Evolutionary conservation across 1,139 yeast genomes (phyloP), one percentile per base, ranked within the genome.

Genomic region (Candida sp.): DNA sequence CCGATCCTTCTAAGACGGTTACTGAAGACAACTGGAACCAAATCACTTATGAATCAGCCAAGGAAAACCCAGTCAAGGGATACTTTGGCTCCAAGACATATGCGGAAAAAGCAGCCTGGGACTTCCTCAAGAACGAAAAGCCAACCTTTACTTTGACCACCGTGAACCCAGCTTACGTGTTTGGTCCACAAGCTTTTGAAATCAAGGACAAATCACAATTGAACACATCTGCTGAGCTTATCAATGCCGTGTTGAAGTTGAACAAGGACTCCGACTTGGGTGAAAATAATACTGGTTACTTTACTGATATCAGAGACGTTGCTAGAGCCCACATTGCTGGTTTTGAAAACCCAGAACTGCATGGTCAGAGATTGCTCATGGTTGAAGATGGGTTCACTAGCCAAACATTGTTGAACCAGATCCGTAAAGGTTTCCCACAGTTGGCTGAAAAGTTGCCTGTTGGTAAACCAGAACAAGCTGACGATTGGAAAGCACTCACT

Each of bases 271-370:
- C n/a, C n/a, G 63, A 54, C 47, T 51, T 30, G 50, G 42, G 59
- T 48, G 62, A 63, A 9, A 42, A 31, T 6, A 7, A 11, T 17
- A 39, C 28, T 5, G 69, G 67, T 11, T 53, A 50, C 2, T 69
- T 60, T 61, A 70, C 77, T 40, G 85, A 83, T 37, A 86, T 83
- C 1, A 69, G 86, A 49, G 85, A 83, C 58, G 78, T 79, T 7
- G 84, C 86, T 4, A 63, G 60, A 52, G 83, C 83, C 11, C 87
- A 82, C 60, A 62, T 81, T 8, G 56, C 61, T 41, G 80, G 80
- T 0, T 65, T 80, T 52, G 73, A 74, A 54, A 59, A 58, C 34
- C 62, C 60, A 22, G 50, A 57, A 40, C 64, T 62, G 17, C 47
- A 57, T 27, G 58, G 60, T 26, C 46, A 68, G 46, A 62, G 78